Evolutionary conservation across 192 early-diverging fungal species (phyloP), one percentile per base, ranked within the genome.

Genomic region (Coemansia sp.): DNA sequence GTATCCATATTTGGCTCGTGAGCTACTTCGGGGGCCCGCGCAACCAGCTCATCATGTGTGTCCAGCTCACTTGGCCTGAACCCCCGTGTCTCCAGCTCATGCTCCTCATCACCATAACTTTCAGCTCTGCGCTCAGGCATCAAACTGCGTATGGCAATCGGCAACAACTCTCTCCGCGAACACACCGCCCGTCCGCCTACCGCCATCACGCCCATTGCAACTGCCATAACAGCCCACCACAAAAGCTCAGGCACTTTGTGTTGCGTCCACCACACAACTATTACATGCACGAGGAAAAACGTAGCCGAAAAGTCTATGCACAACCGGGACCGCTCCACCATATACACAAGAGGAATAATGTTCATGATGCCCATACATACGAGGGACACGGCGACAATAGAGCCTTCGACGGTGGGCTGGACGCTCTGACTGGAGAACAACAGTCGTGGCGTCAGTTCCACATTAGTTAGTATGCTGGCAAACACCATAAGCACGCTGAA

Each of bases 261-360:
- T 27, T 62, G 54, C 41, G 72, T 54, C 61, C 78, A 72, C 51
- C 66, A 69, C 18, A 69, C 73, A 16, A 83, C 43, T 6, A 69
- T 43, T 24, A 83, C 45, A 32, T 83, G 82, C n/a, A 83, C 59
- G 19, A 68, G 39, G 19, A 63, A 61, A 38, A 80, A 78, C 3
- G 82, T 83, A 19, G 72, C 48, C 19, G 76, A 59, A 54, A 83
- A 83, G 50, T 83, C 82, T 1, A 83, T 51, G 60, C 82, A 83
- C 32, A 80, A 59, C 0, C 76, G 76, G 10, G 77, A 75, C 43
- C 82, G 48, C 57, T 83, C 76, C 7, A 83, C 82, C 62, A 83
- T 69, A 48, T 75, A 80, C 10, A 79, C 71, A 35, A 83, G 65
- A 3, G 78, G 73, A 22, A 76, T 19, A 3, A 75, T 73, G 26